Conservation (phyloP, 2,329 filamentous ascomycete species). For the Trichoderma brevicompactum region DNA sequence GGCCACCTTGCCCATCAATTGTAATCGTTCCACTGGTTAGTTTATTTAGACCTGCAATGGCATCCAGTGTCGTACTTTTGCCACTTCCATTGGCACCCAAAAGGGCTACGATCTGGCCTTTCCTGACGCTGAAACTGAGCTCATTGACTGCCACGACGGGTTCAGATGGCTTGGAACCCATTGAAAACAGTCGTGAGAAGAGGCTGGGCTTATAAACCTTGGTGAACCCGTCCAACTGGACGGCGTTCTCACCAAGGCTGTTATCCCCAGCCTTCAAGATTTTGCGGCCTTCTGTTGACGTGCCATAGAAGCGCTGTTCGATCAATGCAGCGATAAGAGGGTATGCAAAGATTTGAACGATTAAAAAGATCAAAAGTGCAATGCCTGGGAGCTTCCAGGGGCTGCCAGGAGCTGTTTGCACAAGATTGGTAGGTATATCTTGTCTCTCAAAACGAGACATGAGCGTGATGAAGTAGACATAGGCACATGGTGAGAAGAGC, state of each 20-base stretch:
- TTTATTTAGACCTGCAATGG: slow-evolving; percentile 80
- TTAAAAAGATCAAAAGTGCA: slow-evolving; percentile 75
- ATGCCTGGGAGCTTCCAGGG: slow-evolving; percentile 74
- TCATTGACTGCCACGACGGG: slow-evolving; percentile 79
- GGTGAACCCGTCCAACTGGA: slow-evolving; percentile 73
- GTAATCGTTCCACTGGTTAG: slow-evolving; percentile 76
- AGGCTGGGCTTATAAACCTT: slow-evolving; percentile 76
- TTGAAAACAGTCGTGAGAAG: slow-evolving; percentile 58
- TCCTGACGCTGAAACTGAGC: slow-evolving; percentile 70
- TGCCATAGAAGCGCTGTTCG: slow-evolving; percentile 77
- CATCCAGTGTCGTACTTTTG: slow-evolving; percentile 87
- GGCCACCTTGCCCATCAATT: slow-evolving; percentile 75
- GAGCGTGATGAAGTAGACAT: slow-evolving; percentile 77
- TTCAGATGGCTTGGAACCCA: slow-evolving; percentile 51
- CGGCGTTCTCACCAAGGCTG: slow-evolving; percentile 53
- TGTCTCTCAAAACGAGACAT: slow-evolving; percentile 77
- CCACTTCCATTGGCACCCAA: slow-evolving; percentile 89
- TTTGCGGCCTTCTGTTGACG: slow-evolving; percentile 64
- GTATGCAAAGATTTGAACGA: slow-evolving; percentile 78
- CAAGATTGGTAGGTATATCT: slow-evolving; percentile 62
- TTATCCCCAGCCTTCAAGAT: slow-evolving; percentile 43
- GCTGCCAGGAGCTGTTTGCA: slow-evolving; percentile 64
- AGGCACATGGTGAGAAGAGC: slow-evolving; percentile 86
- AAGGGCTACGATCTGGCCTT: slow-evolving; percentile 83
- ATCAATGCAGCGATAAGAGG: slow-evolving; percentile 75